phyloP scores from a whole-genome alignment of 805 yeast species.

The Geotrichum ghanense region DNA sequence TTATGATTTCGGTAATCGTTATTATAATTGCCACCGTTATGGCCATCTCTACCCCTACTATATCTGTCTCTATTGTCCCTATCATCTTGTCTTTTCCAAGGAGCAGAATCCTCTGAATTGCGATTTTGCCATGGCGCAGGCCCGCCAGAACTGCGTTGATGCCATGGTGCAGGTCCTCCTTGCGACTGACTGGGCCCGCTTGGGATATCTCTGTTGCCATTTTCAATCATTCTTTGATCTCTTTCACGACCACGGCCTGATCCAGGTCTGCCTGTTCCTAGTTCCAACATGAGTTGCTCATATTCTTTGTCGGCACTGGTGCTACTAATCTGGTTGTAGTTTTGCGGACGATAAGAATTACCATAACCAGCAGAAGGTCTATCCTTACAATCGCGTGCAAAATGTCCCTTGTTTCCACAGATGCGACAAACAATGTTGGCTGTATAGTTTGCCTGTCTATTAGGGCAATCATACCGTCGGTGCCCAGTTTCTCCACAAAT shows the following conservation, averaged over 20 bases:
- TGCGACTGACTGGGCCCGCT: not conserved
- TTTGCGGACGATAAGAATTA: constrained; percentile 3
- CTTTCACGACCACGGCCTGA: constrained; percentile 3
- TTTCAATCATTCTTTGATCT: constrained; percentile 3
- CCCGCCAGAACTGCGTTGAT: constrained; percentile 6
- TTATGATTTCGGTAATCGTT: constrained; percentile 7
- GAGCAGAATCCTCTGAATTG: not conserved
- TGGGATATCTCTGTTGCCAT: not conserved
- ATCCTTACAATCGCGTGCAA: constrained; percentile 72
- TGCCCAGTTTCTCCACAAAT: constrained; percentile 61
- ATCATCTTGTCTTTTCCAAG: constrained; percentile 1
- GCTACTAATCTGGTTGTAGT: constrained; percentile 2
- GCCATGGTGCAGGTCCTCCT: constrained; percentile 4
- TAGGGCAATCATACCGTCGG: constrained; percentile 52
- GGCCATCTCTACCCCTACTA: not conserved
- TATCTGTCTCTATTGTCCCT: constrained; percentile 1
- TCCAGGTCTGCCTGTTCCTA: constrained; percentile 24
- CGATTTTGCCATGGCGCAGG: constrained; percentile 4
- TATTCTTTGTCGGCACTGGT: constrained; percentile 35
- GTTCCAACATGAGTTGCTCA: constrained; percentile 39
- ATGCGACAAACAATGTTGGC: constrained; percentile 54
- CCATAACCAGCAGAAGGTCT: constrained; percentile 14
- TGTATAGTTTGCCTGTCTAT: constrained; percentile 33
- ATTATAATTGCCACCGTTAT: constrained; percentile 1
- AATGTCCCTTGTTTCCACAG: constrained; percentile 81